Evolutionary conservation across 1,139 yeast genomes (phyloP).

Genomic region (Pichia sp.): DNA sequence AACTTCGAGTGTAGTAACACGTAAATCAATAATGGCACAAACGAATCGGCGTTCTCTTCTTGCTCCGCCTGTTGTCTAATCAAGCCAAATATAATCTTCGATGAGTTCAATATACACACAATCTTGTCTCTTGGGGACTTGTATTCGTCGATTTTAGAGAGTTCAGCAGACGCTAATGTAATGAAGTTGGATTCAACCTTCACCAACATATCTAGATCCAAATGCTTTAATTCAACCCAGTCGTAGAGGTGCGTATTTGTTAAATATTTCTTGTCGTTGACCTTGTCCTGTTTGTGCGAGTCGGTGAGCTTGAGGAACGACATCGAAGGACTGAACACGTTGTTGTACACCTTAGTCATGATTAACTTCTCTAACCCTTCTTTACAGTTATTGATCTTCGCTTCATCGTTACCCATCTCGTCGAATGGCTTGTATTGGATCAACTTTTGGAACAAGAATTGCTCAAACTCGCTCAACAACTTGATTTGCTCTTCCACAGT

Average conservation of each 20-base stretch:
- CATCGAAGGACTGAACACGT: constrained; percentile 81
- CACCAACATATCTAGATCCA: constrained; percentile 64
- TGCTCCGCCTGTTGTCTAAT: constrained; percentile 51
- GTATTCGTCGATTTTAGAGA: constrained; percentile 74
- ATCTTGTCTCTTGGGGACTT: constrained; percentile 95
- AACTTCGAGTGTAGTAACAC: constrained; percentile 71
- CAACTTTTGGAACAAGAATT: constrained; percentile 68
- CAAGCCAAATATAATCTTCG: constrained; percentile 88
- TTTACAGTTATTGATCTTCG: constrained; percentile 66
- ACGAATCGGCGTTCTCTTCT: constrained; percentile 89
- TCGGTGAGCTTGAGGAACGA: constrained; percentile 42
- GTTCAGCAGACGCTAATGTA: constrained; percentile 67
- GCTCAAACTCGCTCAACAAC: constrained; percentile 69
- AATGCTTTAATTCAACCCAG: constrained; percentile 77
- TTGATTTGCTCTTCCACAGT: constrained; percentile 75
- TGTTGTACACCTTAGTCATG: constrained; percentile 80
- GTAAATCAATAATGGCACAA: constrained; percentile 81
- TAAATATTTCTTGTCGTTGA: constrained; percentile 55
- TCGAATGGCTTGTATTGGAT: constrained; percentile 70
- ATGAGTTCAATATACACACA: constrained; percentile 85
- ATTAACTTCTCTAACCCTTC: constrained; percentile 93
- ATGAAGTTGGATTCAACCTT: constrained; percentile 58
- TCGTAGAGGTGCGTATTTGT: constrained; percentile 62
- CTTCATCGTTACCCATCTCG: constrained; percentile 50
- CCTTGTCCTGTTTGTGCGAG: constrained; percentile 59